phyloP scores from a whole-genome alignment of 208 protist genomes.

The Trypanosoma vivax region DNA sequence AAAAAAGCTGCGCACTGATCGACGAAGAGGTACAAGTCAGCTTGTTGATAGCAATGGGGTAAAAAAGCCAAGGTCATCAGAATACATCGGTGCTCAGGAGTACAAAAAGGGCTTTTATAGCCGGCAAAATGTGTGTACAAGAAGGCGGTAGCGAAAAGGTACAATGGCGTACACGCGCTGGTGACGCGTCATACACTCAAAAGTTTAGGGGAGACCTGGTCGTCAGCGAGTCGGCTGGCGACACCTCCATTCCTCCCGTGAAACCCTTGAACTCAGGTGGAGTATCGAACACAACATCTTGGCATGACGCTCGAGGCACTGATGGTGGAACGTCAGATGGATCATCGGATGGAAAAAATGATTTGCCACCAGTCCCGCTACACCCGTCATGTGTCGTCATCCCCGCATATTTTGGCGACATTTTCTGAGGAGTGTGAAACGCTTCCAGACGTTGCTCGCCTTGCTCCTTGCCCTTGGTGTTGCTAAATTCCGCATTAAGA shows the following conservation, averaged over 20 bases:
- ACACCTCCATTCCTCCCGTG: conserved; percentile 8
- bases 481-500: too few species aligned
- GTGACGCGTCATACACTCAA: neutral
- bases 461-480: too few species aligned
- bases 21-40: too few species aligned
- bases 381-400: neutral
- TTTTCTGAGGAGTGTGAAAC: conserved; percentile 13
- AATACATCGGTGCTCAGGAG: too few species aligned
- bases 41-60: too few species aligned
- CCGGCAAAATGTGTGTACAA: too few species aligned
- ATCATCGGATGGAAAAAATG: conserved; percentile 13
- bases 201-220: conserved; percentile 18
- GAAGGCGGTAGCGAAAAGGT: too few species aligned
- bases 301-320: conserved; percentile 1
- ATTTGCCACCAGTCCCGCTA: conserved; percentile 7
- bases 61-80: too few species aligned
- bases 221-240: conserved; percentile 11
- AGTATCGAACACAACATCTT: conserved; percentile 49
- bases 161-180: too few species aligned
- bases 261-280: conserved; percentile 77
- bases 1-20: too few species aligned
- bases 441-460: conserved; percentile 1
- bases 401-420: neutral
- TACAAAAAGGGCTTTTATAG: too few species aligned
- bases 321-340: conserved; percentile 6